Base-by-base conservation (phyloP, 352 stramenopile species). In the Phytophthora sojae region DNA sequence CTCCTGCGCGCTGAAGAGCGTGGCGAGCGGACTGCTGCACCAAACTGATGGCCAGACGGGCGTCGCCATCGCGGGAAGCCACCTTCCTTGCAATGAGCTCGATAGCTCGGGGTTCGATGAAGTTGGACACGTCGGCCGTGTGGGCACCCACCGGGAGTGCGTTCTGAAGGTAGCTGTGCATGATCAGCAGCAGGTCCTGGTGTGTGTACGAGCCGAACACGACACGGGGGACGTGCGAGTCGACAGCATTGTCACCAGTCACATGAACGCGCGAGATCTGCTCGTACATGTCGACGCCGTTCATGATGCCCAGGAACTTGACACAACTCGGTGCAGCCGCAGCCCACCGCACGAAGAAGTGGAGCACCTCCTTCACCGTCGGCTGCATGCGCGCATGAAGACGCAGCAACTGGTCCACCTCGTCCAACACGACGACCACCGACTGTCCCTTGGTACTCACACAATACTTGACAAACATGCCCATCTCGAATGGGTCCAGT, bases 271-370 rank as follows among this genome's bases (percentile, higher is more conserved):
- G 69, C 0, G 81, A 65, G 30, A 93, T 77, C 35, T 82, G 80
- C 15, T 85, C 54, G 62, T 91, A 88, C 86, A 93, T 90, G 65
- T 93, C 86, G 55, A 92, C 65, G 32, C 85, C 85, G 52, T 93
- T 93, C 76, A 93, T 86, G 57, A 93, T 88, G 14, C 81, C 82
- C 52, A 93, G 47, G 47, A 93, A 88, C 59, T 80, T 80, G 49
- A 91, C 56, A 6, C 44, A 44, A 14, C 71, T 60, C 2, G 81
- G 54, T 5, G 79, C 72, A 19, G 80, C 47, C 39, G 82, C 54
- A 3, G 86, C 73, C 86, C 86, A 93, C 7, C 72, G 77, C 32
- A 90, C 74, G 21, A 91, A 71, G 57, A 93, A 92, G 23, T 73
- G 73, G 15, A 93, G 73, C 25, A 93, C 39, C 19, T 83, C 67